Evolutionary conservation across 2,329 filamentous ascomycete genomes (phyloP).

Genomic region (Exophiala sideris): DNA sequence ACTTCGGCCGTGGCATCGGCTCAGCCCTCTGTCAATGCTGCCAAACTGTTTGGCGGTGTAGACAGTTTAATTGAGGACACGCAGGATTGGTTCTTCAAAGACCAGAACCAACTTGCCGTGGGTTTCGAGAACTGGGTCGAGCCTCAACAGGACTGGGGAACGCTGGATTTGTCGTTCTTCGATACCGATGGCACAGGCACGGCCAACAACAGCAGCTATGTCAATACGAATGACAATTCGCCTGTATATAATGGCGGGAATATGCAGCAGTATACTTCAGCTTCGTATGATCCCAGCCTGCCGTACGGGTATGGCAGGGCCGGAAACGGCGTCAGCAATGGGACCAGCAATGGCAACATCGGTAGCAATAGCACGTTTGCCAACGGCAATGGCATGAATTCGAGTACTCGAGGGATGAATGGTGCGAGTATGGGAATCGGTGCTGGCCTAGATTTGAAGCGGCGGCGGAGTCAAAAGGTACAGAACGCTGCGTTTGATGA

Average conservation of each 20-base stretch:
- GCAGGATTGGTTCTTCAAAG: constrained; percentile 63
- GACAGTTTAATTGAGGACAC: constrained; percentile 61
- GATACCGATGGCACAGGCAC: constrained; percentile 11
- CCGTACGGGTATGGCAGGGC: background rate
- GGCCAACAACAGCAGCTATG: background rate
- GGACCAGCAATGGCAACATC: background rate
- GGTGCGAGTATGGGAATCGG: background rate
- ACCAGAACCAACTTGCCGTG: constrained; percentile 58
- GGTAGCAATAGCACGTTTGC: no score
- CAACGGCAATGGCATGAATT: background rate
- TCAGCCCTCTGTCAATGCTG: constrained; percentile 40
- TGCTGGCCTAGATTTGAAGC: background rate
- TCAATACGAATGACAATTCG: constrained; percentile 17
- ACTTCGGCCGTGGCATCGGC: constrained; percentile 26
- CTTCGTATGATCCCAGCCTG: background rate
- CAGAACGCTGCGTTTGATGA: background rate
- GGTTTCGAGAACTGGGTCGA: constrained; percentile 61
- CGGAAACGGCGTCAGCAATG: background rate
- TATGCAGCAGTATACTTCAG: background rate
- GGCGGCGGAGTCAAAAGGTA: background rate
- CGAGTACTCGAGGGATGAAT: background rate
- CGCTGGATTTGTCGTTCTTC: constrained; percentile 21
- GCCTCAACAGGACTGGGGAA: constrained; percentile 22
- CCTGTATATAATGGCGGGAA: constrained; percentile 5
- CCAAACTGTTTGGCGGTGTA: constrained; percentile 57